A percentile compares a stretch with the other conserved stretches of the same genome.
phyloP scores from a whole-genome alignment of 2,329 filamentous ascomycete genomes.

The Pseudogymnoascus destructans region DNA sequence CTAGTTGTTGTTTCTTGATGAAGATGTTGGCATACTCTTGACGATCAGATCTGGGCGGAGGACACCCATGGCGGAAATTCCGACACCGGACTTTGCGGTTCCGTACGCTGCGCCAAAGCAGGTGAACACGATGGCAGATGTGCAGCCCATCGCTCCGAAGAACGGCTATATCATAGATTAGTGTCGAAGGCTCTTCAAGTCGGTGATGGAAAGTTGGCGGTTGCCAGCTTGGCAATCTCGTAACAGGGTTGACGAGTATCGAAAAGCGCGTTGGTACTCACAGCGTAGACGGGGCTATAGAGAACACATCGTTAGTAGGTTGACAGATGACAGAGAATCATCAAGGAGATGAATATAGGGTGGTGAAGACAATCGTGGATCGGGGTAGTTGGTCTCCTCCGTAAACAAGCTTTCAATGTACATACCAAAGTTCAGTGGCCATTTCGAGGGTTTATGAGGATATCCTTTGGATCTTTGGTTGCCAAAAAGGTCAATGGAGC shows the following conservation, averaged over 20 bases:
- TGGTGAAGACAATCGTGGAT: neutral
- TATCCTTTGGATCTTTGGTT: slow-evolving; percentile 5
- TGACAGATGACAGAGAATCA: neutral
- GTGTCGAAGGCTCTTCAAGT: slow-evolving; percentile 12
- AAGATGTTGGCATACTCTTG: slow-evolving; percentile 64
- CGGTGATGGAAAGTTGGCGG: slow-evolving; percentile 11
- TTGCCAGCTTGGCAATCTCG: neutral
- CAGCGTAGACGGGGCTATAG: slow-evolving; percentile 89
- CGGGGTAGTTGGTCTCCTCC: neutral
- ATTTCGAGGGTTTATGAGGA: slow-evolving; percentile 41
- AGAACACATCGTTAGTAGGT: slow-evolving; percentile 32
- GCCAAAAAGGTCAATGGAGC: slow-evolving; percentile 8
- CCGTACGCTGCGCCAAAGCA: slow-evolving; percentile 95
- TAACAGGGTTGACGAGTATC: slow-evolving; percentile 7
- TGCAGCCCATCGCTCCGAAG: slow-evolving; percentile 96
- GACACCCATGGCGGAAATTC: slow-evolving; percentile 97
- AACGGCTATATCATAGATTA: slow-evolving; percentile 47
- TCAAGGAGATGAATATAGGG: slow-evolving; percentile 13
- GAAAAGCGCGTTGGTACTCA: slow-evolving; percentile 45
- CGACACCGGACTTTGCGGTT: slow-evolving; percentile 97
- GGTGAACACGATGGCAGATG: slow-evolving; percentile 87
- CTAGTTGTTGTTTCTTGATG: neutral
- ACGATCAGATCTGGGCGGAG: slow-evolving; percentile 95
- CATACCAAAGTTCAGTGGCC: slow-evolving; percentile 73
- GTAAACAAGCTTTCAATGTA: slow-evolving; percentile 24